Base-by-base conservation (phyloP, 768 basidiomycete genomes). In the Nidula microcarpa region DNA sequence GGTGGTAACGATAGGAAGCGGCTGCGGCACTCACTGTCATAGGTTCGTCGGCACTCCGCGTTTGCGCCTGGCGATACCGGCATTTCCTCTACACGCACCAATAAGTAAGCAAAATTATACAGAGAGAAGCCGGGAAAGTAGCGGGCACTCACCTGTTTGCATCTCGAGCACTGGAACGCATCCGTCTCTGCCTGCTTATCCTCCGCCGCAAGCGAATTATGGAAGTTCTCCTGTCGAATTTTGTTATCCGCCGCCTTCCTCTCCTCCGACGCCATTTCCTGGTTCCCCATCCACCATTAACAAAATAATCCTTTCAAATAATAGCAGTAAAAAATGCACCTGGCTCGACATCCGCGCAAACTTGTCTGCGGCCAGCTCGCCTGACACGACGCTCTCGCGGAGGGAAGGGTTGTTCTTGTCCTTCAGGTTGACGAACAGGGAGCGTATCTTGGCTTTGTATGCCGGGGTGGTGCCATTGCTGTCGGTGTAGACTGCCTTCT, bases 191-290 rank as follows among this genome's bases (percentile, higher is more conserved):
- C 94, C 68, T 94, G 84, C 57, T 85, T 86, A 60, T 95, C 89
- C 2, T 80, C 89, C 0, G 96, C 96, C 1, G 90, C 91, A 1
- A 97, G 84, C 1, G 94, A 89, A 34, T 94, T 89, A 76, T 91
- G 89, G 47, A 99, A 71, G 64, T 98, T 98, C 50, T 90, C 85
- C 61, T 88, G 84, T 53, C 84, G 79, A 55, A 98, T 88, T 64
- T 85, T 87, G 54, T 81, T 80, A 60, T 95, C 89, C 7, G 88
- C 87, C 1, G 88, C 85, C 62, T 91, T 89, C 33, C 93, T 81
- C 58, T 95, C 92, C 64, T 93, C 93, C 0, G 92, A 91, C 11
- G 96, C 95, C 91, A 99, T 94, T 62, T 98, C 95, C 93, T 96
- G 47, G 16, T 30, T 16, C 10, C 11, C 11, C 7, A 33, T 7